Percentiles rank a stretch among this genome's conserved stretches.
Evolutionary conservation across 495 filamentous ascomycete genomes (phyloP).

Genomic region (Penicillium goetzii): DNA sequence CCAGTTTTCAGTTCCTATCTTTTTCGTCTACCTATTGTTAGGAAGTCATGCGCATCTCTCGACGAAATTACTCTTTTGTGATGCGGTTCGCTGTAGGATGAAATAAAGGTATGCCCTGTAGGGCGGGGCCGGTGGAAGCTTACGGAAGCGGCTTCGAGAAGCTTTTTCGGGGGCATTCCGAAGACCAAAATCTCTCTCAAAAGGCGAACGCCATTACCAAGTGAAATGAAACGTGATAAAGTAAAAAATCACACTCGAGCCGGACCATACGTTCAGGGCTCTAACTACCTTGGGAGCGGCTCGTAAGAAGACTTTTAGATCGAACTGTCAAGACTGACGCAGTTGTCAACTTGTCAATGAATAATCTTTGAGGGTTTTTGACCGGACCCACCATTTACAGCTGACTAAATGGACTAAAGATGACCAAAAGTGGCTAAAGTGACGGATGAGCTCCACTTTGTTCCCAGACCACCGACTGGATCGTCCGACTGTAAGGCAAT

Average conservation of each 20-base stretch:
- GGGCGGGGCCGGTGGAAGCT: constrained; percentile 8
- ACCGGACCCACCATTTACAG: neutral
- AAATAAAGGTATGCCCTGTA: neutral
- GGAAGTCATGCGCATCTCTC: neutral
- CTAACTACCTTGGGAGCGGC: constrained; percentile 7
- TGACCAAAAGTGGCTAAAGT: constrained; percentile 1
- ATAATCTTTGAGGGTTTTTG: constrained; percentile 5
- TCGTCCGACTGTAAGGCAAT: constrained; percentile 11
- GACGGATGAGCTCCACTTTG: constrained; percentile 3
- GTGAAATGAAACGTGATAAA: neutral
- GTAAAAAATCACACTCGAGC: neutral
- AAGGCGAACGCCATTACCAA: neutral
- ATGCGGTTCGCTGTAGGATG: neutral
- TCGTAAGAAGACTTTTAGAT: constrained; percentile 4
- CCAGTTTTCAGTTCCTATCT: neutral
- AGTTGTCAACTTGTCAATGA: constrained; percentile 8
- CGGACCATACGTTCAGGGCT: constrained; percentile 18
- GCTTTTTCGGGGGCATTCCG: neutral
- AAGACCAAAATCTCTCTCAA: neutral
- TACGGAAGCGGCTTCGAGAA: constrained; percentile 16
- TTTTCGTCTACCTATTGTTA: neutral
- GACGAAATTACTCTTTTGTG: neutral
- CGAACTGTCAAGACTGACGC: constrained; percentile 14
- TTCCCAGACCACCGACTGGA: constrained; percentile 1
- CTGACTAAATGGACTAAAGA: neutral